Evolutionary conservation across 108 stramenopile species (phyloP).

Genomic region (Pseudonitzschia multiseries): DNA sequence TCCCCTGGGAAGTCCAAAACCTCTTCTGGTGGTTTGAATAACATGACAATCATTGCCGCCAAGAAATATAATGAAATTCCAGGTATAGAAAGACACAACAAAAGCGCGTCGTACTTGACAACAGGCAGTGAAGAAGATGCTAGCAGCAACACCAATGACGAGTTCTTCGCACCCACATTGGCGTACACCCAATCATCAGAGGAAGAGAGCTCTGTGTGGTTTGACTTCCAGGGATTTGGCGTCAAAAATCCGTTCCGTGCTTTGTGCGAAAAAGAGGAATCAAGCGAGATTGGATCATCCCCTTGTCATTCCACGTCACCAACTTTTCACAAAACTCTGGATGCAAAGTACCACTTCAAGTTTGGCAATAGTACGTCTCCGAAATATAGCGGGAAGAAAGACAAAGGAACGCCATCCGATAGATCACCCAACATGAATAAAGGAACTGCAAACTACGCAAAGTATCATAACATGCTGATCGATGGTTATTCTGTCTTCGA

Average conservation of each 20-base stretch:
- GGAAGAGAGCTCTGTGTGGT: constrained; percentile 1
- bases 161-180: not conserved
- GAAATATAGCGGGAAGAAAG: not conserved
- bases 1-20: not conserved
- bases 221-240: constrained; percentile 6
- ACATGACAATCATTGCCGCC: not conserved
- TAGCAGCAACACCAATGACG: not conserved
- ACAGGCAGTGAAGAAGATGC: not conserved
- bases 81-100: not conserved
- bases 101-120: not conserved
- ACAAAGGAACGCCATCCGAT: not conserved
- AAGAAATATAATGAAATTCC: not conserved
- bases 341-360: not conserved
- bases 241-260: constrained; percentile 8
- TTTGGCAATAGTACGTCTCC: not conserved
- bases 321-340: not conserved
- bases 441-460: constrained; percentile 13
- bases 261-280: not conserved
- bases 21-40: not conserved
- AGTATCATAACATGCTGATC: constrained; percentile 24
- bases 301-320: not conserved
- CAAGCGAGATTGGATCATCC: not conserved
- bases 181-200: constrained; percentile 5
- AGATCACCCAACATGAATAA: not conserved
- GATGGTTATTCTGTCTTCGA: constrained; percentile 12